Evolutionary conservation across 495 filamentous ascomycete genomes (phyloP).

Genomic region (Neurospora sp.): DNA sequence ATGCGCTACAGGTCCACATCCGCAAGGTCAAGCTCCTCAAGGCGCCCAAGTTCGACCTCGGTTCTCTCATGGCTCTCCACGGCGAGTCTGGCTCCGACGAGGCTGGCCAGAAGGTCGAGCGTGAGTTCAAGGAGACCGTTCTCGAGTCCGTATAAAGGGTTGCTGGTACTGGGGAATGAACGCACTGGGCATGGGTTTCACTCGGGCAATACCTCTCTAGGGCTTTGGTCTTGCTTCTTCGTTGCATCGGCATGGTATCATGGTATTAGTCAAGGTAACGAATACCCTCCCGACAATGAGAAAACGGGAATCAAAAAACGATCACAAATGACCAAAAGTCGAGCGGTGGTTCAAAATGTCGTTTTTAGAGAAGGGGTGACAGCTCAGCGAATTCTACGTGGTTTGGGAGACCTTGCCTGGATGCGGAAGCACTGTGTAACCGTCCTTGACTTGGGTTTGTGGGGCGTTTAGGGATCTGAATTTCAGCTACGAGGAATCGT

Average conservation of each 20-base stretch:
- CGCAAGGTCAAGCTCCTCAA: conserved; percentile 99
- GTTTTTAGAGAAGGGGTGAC: background rate
- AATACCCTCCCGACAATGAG: conserved; percentile 22
- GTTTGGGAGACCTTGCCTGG: background rate
- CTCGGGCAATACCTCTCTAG: conserved; percentile 42
- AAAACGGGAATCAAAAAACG: conserved; percentile 30
- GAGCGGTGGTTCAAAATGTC: conserved; percentile 5
- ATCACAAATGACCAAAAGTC: conserved; percentile 21
- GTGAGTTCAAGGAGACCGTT: conserved; percentile 97
- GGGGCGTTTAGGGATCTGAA: background rate
- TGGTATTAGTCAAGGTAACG: conserved; percentile 39
- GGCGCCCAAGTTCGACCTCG: conserved; percentile 96
- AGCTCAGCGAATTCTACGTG: conserved; percentile 2
- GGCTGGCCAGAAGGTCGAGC: conserved; percentile 94
- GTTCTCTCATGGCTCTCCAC: conserved; percentile 86
- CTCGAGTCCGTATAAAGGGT: conserved; percentile 78
- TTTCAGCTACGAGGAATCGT: background rate
- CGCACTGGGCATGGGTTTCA: conserved; percentile 39
- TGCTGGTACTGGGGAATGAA: conserved; percentile 27
- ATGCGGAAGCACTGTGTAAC: background rate
- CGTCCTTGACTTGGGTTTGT: background rate
- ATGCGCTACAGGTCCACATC: conserved; percentile 73
- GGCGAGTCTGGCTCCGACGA: conserved; percentile 96
- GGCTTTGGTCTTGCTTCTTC: conserved; percentile 35
- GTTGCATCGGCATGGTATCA: conserved; percentile 49